Percentiles rank a stretch among this genome's conserved stretches.
phyloP scores from a whole-genome alignment of 495 filamentous ascomycete species.

The Cercophora scortea region DNA sequence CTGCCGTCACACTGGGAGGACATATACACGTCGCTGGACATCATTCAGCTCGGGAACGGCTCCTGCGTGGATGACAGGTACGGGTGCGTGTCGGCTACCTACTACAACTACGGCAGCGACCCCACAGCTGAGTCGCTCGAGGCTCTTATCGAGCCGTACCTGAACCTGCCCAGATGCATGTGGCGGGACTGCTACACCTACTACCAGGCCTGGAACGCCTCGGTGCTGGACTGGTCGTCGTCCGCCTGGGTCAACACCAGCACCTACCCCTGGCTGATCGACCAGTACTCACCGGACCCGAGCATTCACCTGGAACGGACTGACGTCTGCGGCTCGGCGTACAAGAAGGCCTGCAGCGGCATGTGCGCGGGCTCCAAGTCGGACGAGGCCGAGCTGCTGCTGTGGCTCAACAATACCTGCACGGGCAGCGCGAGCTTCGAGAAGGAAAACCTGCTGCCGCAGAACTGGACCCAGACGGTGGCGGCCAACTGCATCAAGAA shows the following conservation, averaged over 20 bases:
- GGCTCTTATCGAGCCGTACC: background rate
- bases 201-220: background rate
- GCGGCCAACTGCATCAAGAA: background rate
- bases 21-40: background rate
- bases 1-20: background rate
- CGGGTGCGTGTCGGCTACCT: background rate
- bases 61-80: background rate
- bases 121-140: background rate
- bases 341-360: background rate
- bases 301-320: background rate
- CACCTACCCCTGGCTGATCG: no score
- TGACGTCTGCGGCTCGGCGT: background rate
- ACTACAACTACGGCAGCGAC: background rate
- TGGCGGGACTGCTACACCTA: background rate
- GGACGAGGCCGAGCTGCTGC: background rate
- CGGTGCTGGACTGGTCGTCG: background rate
- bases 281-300: background rate
- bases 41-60: background rate
- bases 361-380: background rate
- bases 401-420: slow-evolving; percentile 3
- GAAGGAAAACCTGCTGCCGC: background rate
- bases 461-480: background rate
- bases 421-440: no score
- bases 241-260: background rate
- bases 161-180: background rate